Evolutionary conservation across 306 rosid species (phyloP).

Genomic region (Elaeagnus macrophylla): DNA sequence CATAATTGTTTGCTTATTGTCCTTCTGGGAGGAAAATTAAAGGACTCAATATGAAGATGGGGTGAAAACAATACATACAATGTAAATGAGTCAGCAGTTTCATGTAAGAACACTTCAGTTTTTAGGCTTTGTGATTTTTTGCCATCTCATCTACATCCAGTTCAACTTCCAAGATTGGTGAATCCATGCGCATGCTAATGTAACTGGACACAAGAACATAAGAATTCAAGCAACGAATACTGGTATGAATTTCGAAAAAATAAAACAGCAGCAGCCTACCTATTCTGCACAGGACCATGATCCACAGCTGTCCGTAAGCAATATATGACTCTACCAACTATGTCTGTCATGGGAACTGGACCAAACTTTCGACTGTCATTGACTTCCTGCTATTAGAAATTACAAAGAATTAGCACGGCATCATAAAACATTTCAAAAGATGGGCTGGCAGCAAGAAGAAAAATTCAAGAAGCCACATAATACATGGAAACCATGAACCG

Average conservation of each 20-base stretch:
- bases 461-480: too few relatives aligned
- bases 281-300: slow-evolving; percentile 88
- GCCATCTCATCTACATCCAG: slow-evolving; percentile 89
- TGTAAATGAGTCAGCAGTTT: slow-evolving; percentile 28
- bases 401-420: slow-evolving; percentile 5
- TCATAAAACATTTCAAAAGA: too few relatives aligned
- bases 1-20: too few relatives aligned
- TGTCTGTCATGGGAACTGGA: slow-evolving; percentile 72
- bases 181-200: slow-evolving; percentile 55
- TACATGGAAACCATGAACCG: too few relatives aligned
- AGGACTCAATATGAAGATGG: too few relatives aligned
- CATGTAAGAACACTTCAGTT: neutral
- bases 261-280: slow-evolving; percentile 30
- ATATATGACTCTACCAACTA: slow-evolving; percentile 90
- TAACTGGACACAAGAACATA: slow-evolving; percentile 30
- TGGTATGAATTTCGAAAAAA: slow-evolving; percentile 6
- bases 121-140: slow-evolving; percentile 57
- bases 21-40: too few relatives aligned
- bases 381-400: slow-evolving; percentile 64
- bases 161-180: slow-evolving; percentile 69
- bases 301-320: slow-evolving; percentile 83
- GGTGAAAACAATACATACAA: slow-evolving; percentile 16
- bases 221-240: slow-evolving; percentile 8
- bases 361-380: slow-evolving; percentile 85
- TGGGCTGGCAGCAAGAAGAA: too few relatives aligned